These are phyloP conservation scores for Hygrocybe coccinea DNA, from an alignment of 768 basidiomycete genomes.

Conservation along the genomic window DNA sequence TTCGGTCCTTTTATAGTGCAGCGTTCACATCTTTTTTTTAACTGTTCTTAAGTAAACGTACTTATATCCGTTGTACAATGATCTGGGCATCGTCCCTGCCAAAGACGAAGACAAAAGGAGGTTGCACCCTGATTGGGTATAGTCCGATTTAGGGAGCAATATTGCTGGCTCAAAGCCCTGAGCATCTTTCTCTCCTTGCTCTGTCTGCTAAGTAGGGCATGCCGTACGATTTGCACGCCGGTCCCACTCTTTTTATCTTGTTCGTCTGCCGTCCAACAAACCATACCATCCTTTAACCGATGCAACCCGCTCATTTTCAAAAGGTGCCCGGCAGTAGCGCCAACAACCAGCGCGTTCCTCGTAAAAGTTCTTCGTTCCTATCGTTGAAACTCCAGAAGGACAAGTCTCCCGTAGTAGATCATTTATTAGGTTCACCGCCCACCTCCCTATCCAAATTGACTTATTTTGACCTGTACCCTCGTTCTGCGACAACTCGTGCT, in stretches of 20 bases:
- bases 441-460: conserved; percentile 29
- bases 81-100: no score
- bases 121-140: no score
- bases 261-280: not conserved
- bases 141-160: no score
- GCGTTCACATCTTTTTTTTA: no score
- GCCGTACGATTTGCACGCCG: no score
- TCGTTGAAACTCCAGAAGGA: conserved; percentile 51
- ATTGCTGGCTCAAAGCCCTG: no score
- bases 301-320: no score
- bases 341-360: conserved; percentile 39
- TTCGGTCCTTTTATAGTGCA: not conserved
- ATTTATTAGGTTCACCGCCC: conserved; percentile 24
- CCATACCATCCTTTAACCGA: not conserved
- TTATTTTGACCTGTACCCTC: conserved; percentile 47
- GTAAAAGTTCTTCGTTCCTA: conserved; percentile 54
- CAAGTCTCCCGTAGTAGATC: conserved; percentile 25
- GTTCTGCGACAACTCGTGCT: conserved; percentile 33
- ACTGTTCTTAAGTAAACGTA: no score
- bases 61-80: no score
- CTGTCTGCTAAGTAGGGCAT: no score
- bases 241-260: not conserved
- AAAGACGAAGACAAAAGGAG: no score
- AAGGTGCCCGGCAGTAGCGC: not conserved
- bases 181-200: no score